phyloP scores from a whole-genome alignment of 1,139 yeast genomes.

The Hanseniaspora uvarum region DNA sequence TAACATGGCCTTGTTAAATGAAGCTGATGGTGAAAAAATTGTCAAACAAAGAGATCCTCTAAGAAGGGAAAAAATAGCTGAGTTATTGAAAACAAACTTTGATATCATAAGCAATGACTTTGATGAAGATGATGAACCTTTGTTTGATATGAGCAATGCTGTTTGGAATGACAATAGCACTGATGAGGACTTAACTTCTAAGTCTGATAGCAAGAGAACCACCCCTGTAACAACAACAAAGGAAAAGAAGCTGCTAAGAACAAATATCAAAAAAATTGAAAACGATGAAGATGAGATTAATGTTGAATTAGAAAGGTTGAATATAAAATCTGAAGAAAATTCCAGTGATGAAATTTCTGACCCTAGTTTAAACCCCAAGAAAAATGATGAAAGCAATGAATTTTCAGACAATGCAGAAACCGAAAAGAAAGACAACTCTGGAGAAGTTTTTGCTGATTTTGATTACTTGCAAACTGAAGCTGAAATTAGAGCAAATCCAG shows the following conservation, averaged over 20 bases:
- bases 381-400: not conserved
- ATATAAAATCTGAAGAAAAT: constrained; percentile 17
- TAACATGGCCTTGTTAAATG: constrained; percentile 86
- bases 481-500: constrained; percentile 47
- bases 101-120: constrained; percentile 18
- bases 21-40: constrained; percentile 66
- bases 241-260: constrained; percentile 1
- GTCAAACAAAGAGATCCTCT: constrained; percentile 68
- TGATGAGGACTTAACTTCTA: not conserved
- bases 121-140: constrained; percentile 14
- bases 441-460: constrained; percentile 1
- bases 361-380: not conserved
- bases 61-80: constrained; percentile 32
- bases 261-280: not conserved
- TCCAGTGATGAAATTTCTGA: constrained; percentile 15
- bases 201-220: not conserved
- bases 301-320: constrained; percentile 16
- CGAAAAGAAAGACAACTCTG: not conserved
- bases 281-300: constrained; percentile 9
- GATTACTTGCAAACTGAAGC: constrained; percentile 22
- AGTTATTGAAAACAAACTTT: constrained; percentile 30
- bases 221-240: not conserved
- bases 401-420: not conserved
- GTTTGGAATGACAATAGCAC: not conserved
- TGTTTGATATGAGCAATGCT: constrained; percentile 15